These are phyloP conservation scores for Musa itinerans DNA, from an alignment of 176 grass and related monocot genomes.

Conservation along the genomic window DNA sequence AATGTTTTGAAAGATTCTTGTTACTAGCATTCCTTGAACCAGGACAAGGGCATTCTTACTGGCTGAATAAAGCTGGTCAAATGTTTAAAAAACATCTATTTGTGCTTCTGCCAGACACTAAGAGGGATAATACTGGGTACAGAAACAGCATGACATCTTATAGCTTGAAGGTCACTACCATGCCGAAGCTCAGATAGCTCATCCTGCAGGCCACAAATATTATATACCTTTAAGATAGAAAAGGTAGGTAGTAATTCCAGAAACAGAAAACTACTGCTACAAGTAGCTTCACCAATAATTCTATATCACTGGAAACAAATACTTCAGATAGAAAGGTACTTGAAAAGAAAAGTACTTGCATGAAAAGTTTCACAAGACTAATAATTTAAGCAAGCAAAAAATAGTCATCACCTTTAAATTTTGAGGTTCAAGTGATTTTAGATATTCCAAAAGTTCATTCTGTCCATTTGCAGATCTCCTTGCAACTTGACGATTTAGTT, in stretches of 20 bases:
- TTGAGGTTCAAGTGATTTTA: conserved; percentile 84
- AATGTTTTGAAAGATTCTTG: too few relatives aligned
- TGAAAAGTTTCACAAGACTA: neutral
- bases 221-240: neutral
- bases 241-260: neutral
- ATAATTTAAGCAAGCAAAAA: neutral
- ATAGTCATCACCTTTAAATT: conserved; percentile 63
- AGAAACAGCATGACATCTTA: neutral
- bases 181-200: too few relatives aligned
- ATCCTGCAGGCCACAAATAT: neutral
- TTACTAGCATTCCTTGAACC: too few relatives aligned
- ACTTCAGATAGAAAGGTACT: neutral
- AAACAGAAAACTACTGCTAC: neutral
- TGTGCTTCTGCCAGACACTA: too few relatives aligned
- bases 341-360: neutral
- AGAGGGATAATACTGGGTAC: too few relatives aligned
- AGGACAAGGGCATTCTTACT: too few relatives aligned
- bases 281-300: neutral
- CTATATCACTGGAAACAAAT: neutral
- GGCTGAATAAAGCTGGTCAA: too few relatives aligned
- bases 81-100: too few relatives aligned
- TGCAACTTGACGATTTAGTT: conserved; percentile 64
- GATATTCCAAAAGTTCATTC: conserved; percentile 83
- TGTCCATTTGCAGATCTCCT: conserved; percentile 50
- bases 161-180: neutral